phyloP scores from a whole-genome alignment of 2,329 filamentous ascomycete genomes.

The Colletotrichum neosansevieriae region DNA sequence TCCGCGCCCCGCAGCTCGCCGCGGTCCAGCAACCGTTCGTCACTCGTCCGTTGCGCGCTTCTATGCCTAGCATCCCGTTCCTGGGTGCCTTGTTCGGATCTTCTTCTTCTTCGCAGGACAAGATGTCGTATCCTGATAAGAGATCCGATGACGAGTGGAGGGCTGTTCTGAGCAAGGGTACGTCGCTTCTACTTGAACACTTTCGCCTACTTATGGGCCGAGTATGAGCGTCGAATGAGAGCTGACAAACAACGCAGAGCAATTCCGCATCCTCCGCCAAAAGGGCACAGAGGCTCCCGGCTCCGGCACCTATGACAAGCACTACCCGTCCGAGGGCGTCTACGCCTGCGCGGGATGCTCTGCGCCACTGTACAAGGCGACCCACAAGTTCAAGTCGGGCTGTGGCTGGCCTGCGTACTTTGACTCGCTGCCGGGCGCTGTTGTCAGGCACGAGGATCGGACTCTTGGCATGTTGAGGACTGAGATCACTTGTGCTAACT shows the following conservation, averaged over 20 bases:
- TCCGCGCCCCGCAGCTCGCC: conserved; percentile 47
- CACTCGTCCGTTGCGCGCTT: conserved; percentile 54
- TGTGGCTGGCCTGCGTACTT: conserved; percentile 99
- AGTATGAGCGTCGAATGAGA: neutral
- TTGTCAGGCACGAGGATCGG: conserved; percentile 82
- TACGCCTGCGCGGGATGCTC: conserved; percentile 91
- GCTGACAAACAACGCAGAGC: conserved; percentile 69
- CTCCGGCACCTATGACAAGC: conserved; percentile 88
- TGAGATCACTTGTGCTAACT: conserved; percentile 95
- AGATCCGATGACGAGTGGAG: conserved; percentile 89
- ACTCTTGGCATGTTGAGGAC: conserved; percentile 85
- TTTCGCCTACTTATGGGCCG: too few species aligned
- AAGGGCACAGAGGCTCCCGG: conserved; percentile 90
- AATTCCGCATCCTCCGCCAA: conserved; percentile 92
- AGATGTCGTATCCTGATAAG: conserved; percentile 83
- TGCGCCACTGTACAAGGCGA: conserved; percentile 90
- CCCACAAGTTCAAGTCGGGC: conserved; percentile 94
- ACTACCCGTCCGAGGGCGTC: conserved; percentile 79
- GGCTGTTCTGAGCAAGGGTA: conserved; percentile 77
- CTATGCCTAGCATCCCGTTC: conserved; percentile 85
- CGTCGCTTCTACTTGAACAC: neutral
- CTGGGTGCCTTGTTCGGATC: conserved; percentile 80
- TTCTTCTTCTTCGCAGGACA: conserved; percentile 65
- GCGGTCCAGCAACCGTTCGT: conserved; percentile 43
- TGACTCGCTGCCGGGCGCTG: conserved; percentile 91